A percentile compares a stretch with the other conserved stretches of the same genome.
phyloP scores from a whole-genome alignment of 352 stramenopile genomes.

The Phytopythium montanum region DNA sequence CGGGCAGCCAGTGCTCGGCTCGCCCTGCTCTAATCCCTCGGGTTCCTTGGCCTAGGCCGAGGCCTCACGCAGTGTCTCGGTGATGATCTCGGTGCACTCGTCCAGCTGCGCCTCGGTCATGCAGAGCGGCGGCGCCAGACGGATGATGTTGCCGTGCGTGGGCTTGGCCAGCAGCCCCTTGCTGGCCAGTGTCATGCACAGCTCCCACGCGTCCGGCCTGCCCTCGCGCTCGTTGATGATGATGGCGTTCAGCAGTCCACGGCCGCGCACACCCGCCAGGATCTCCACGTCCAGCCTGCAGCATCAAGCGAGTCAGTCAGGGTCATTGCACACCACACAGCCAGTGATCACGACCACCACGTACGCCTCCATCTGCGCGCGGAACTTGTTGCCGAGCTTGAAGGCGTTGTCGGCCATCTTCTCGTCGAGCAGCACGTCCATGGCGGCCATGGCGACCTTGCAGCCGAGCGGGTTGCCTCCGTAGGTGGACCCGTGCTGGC shows the following conservation, averaged over 20 bases:
- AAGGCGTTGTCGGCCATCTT: conserved; percentile 94
- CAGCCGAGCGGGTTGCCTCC: conserved; percentile 96
- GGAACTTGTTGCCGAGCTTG: conserved; percentile 92
- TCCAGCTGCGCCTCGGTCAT: conserved; percentile 94
- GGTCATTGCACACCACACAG: conserved; percentile 2
- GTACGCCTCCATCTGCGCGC: conserved; percentile 82
- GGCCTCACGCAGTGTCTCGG: conserved; percentile 60
- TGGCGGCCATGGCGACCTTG: conserved; percentile 95
- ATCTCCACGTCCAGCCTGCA: conserved; percentile 58
- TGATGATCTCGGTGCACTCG: conserved; percentile 87
- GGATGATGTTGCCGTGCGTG: conserved; percentile 98
- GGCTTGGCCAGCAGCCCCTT: conserved; percentile 98
- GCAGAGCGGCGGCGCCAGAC: conserved; percentile 94
- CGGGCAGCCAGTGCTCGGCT: no score
- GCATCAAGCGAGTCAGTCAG: conserved; percentile 5
- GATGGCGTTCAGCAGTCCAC: conserved; percentile 97
- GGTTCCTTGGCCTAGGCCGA: neutral
- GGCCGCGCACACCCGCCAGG: conserved; percentile 88
- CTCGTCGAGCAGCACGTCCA: conserved; percentile 93
- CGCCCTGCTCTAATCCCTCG: neutral
- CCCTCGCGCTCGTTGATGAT: conserved; percentile 93
- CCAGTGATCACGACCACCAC: conserved; percentile 9
- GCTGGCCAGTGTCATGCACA: conserved; percentile 95
- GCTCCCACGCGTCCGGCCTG: conserved; percentile 89
- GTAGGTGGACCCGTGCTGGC: conserved; percentile 97